phyloP scores from a whole-genome alignment of 2,329 filamentous ascomycete species.

The Whalleya microplaca region DNA sequence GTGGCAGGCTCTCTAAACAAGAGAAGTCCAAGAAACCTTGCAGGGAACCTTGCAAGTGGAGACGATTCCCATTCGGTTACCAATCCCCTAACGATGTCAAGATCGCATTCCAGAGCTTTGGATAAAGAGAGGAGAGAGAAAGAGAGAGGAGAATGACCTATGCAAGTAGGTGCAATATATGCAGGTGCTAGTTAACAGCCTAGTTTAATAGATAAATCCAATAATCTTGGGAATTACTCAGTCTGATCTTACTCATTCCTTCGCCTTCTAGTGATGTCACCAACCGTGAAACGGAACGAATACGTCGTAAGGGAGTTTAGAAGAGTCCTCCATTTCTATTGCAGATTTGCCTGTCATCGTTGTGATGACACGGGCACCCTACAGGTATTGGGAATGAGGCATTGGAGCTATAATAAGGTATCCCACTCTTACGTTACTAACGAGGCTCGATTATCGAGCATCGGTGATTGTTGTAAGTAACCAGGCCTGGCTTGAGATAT shows the following conservation, averaged over 20 bases:
- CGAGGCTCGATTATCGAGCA: neutral
- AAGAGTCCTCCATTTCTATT: neutral
- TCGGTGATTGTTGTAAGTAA: neutral
- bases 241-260: neutral
- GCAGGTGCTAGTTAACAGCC: too few species aligned
- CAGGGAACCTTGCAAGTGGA: slow-evolving; percentile 14
- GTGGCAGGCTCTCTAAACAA: slow-evolving; percentile 13
- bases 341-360: neutral
- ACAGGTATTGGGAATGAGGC: neutral
- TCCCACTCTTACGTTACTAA: neutral
- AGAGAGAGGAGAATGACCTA: neutral
- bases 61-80: neutral
- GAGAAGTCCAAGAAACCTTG: slow-evolving; percentile 6
- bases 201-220: neutral
- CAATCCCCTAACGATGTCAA: neutral
- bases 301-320: neutral
- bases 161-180: neutral
- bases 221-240: neutral
- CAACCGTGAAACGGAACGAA: neutral
- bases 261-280: neutral
- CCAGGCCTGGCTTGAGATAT: neutral
- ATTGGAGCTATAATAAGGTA: neutral
- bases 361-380: neutral
- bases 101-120: neutral
- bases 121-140: neutral